These are phyloP conservation scores for Fagopyrum esculentum DNA, from an alignment of 148 eudicot genomes.

Conservation along the genomic window DNA sequence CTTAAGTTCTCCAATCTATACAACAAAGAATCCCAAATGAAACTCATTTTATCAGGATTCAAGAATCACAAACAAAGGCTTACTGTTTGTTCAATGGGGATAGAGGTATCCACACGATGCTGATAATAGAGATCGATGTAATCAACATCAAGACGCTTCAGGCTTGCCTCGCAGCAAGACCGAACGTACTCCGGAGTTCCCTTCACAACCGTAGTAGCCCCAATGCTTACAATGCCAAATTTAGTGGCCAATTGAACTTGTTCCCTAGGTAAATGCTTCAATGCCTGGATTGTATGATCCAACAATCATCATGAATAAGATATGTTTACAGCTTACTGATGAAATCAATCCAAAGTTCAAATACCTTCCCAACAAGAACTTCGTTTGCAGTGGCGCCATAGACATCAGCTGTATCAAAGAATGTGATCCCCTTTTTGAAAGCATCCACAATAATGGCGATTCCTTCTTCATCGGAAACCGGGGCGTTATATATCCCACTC, in stretches of 20 bases:
- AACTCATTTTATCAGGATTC: not conserved
- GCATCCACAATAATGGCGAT: constrained; percentile 51
- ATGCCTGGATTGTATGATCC: constrained; percentile 36
- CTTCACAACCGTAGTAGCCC: constrained; percentile 27
- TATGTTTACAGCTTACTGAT: no score
- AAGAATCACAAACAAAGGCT: not conserved
- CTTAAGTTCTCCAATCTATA: constrained; percentile 20
- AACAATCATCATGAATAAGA: not conserved
- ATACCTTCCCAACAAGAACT: constrained; percentile 70
- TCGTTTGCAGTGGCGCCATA: constrained; percentile 54
- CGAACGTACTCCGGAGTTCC: constrained; percentile 55
- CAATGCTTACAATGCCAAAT: constrained; percentile 46
- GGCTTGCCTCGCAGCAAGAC: constrained; percentile 55
- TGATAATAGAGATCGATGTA: constrained; percentile 54
- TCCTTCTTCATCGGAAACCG: constrained; percentile 48
- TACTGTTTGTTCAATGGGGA: constrained; percentile 41
- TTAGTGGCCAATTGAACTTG: constrained; percentile 76
- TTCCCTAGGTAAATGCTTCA: constrained; percentile 66
- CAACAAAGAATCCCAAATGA: not conserved
- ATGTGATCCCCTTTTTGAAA: constrained; percentile 55
- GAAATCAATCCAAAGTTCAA: constrained; percentile 16
- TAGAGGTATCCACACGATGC: constrained; percentile 43
- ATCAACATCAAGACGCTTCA: constrained; percentile 49
- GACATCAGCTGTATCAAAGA: constrained; percentile 63
- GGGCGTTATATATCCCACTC: constrained; percentile 39